Percentiles rank a stretch among this genome's conserved stretches.
Conservation (phyloP, 2,329 filamentous ascomycete species). For the Colletotrichum sp. region DNA sequence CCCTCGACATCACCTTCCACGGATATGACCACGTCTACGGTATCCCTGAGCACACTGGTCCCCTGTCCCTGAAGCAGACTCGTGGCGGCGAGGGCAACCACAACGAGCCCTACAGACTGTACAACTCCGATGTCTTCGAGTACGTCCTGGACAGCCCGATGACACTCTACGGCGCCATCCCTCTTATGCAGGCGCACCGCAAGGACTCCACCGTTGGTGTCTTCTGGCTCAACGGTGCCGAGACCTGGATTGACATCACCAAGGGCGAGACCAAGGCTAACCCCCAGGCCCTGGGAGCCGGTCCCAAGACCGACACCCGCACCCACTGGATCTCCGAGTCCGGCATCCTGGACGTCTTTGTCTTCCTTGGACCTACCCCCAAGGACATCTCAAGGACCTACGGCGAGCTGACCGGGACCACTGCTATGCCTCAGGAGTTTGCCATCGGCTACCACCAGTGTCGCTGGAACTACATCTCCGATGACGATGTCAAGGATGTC, state of each 20-base stretch:
- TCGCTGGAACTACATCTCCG: conserved; percentile 98
- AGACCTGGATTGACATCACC: conserved; percentile 96
- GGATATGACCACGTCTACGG: conserved; percentile 93
- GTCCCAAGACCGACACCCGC: conserved; percentile 75
- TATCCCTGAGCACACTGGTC: conserved; percentile 90
- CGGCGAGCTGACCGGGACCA: conserved; percentile 88
- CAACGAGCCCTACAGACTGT: conserved; percentile 88
- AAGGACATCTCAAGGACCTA: conserved; percentile 83
- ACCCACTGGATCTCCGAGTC: conserved; percentile 98
- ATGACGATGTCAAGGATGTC: conserved; percentile 96
- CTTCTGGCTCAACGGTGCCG: conserved; percentile 96
- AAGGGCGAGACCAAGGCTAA: conserved; percentile 79
- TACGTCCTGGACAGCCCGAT: conserved; percentile 97
- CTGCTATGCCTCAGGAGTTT: conserved; percentile 90
- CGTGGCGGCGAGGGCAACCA: conserved; percentile 87
- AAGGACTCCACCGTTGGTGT: conserved; percentile 93
- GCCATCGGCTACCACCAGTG: conserved; percentile 96
- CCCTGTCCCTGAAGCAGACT: conserved; percentile 87
- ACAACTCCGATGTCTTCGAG: conserved; percentile 97
- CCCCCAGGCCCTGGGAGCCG: conserved; percentile 75
- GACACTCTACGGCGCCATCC: conserved; percentile 97
- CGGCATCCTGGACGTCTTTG: conserved; percentile 88
- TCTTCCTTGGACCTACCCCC: conserved; percentile 90
- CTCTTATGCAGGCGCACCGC: conserved; percentile 96
- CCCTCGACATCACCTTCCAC: conserved; percentile 88